Evolutionary conservation across 768 basidiomycete species (phyloP), one percentile per base, ranked within the genome.

Genomic region (Omphalotus guepiniiformis): DNA sequence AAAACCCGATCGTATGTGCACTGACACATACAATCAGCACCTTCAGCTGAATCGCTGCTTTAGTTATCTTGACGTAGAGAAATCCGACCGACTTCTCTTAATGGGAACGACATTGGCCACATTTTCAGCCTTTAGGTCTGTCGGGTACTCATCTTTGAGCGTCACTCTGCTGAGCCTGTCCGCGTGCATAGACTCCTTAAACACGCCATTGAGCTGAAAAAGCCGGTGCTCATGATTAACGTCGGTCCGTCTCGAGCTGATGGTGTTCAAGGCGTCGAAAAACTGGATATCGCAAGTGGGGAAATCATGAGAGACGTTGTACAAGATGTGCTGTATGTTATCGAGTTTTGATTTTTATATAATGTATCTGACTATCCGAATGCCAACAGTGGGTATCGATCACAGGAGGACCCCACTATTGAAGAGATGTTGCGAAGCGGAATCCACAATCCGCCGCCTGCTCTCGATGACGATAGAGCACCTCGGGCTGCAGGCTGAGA

Each of bases 31-130:
- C 29, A 43, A 27, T 51, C 36, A 19, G 42, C 46, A 18, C 27
- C 26, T 21, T 11, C 18, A 5, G 30, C 22, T 13, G 16, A 5
- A 23, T 39, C 16, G 16, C n/a, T 23, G 7, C 25, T 7, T 9
- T 51, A 88, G 88, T 22, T 83, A 78, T 56, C 58, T 55, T 15
- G 71, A 81, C 27, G 58, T 94, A 30, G 78, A 84, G 50, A 59
- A 62, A 6, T 69, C 80, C 18, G 84, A 89, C 43, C 73, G 80
- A 37, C 64, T 97, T 0, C 77, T 98, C 37, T 68, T 95, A 32
- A 67, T 95, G 29, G 95, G 94, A 27, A 94, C 93, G 0, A 93
- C 91, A 1, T 78, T 96, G 22, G 93, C 95, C 1, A 97, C 94
- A 0, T 96, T 88, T 65, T 93, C 90, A 5, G 92, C 93, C 2